These are phyloP conservation scores for Cutaneotrichosporon dermatis DNA, from an alignment of 1,284 basidiomycete genomes.

Conservation along the genomic window DNA sequence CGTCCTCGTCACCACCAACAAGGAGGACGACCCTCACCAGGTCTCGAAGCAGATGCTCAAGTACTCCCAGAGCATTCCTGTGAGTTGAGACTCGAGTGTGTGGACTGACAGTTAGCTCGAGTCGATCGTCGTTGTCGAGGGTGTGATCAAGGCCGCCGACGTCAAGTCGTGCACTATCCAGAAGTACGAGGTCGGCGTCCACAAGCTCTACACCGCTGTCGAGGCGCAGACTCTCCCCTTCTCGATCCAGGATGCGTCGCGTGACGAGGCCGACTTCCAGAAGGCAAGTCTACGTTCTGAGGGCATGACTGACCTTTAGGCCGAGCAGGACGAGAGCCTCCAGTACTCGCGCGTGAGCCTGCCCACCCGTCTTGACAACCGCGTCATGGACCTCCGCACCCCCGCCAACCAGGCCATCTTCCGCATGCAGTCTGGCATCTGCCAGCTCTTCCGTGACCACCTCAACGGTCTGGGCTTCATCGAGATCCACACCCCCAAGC, in stretches of 20 bases:
- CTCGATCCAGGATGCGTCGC: slow-evolving; percentile 85
- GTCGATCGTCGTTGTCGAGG: slow-evolving; percentile 87
- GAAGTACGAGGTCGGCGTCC: slow-evolving; percentile 83
- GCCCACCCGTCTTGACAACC: slow-evolving; percentile 92
- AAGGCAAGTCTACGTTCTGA: slow-evolving; percentile 23
- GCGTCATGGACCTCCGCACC: slow-evolving; percentile 92
- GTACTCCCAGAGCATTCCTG: slow-evolving; percentile 71
- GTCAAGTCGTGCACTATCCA: slow-evolving; percentile 87
- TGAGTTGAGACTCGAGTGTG: no score
- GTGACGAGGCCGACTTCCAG: slow-evolving; percentile 68
- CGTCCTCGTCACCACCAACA: slow-evolving; percentile 59
- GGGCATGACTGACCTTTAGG: slow-evolving; percentile 15
- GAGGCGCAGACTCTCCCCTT: slow-evolving; percentile 76
- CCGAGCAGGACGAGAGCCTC: slow-evolving; percentile 54
- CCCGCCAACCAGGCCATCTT: slow-evolving; percentile 96
- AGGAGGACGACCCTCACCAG: slow-evolving; percentile 60
- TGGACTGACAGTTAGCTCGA: slow-evolving; percentile 54
- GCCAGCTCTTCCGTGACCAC: slow-evolving; percentile 82
- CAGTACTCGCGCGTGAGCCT: slow-evolving; percentile 63
- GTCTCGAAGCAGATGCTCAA: slow-evolving; percentile 98
- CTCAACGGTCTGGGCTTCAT: slow-evolving; percentile 64
- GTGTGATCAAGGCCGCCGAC: slow-evolving; percentile 71
- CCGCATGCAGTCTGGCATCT: slow-evolving; percentile 81
- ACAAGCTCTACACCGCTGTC: slow-evolving; percentile 77
- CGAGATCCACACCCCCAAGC: slow-evolving; percentile 96